Evolutionary conservation across 1,139 yeast species (phyloP).

Genomic region (Spencermartinsiella ligniputridi): DNA sequence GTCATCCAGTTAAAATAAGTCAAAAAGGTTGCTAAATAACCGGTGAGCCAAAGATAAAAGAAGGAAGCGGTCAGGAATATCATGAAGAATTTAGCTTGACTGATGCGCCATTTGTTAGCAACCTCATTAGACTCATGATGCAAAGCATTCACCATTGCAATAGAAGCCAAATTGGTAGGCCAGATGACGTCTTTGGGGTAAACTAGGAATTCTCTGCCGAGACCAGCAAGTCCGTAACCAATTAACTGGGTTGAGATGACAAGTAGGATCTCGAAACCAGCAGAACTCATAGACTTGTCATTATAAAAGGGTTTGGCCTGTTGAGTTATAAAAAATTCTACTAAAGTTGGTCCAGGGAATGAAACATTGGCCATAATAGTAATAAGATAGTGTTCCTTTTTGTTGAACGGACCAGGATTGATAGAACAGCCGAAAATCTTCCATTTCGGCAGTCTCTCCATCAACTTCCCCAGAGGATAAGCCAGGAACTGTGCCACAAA

Average conservation of each 20-base stretch:
- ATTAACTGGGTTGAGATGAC: slow-evolving; percentile 53
- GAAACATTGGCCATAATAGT: slow-evolving; percentile 37
- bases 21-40: slow-evolving; percentile 45
- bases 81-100: slow-evolving; percentile 44
- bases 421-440: slow-evolving; percentile 41
- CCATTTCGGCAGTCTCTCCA: slow-evolving; percentile 41
- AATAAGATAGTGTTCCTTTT: slow-evolving; percentile 50
- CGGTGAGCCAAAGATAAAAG: slow-evolving; percentile 53
- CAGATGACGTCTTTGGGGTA: slow-evolving; percentile 60
- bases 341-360: slow-evolving; percentile 7
- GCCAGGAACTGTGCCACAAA: slow-evolving; percentile 54
- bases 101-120: slow-evolving; percentile 45
- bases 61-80: slow-evolving; percentile 38
- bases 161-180: slow-evolving; percentile 47
- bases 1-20: slow-evolving; percentile 47
- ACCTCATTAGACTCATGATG: slow-evolving; percentile 48
- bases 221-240: slow-evolving; percentile 62
- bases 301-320: slow-evolving; percentile 35
- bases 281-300: slow-evolving; percentile 41
- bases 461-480: slow-evolving; percentile 50
- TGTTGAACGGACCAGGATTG: slow-evolving; percentile 63
- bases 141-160: slow-evolving; percentile 52
- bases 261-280: slow-evolving; percentile 47
- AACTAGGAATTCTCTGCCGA: slow-evolving; percentile 50
- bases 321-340: slow-evolving; percentile 4